Evolutionary conservation across 2,329 filamentous ascomycete species (phyloP).

Genomic region (Alternaria panax): DNA sequence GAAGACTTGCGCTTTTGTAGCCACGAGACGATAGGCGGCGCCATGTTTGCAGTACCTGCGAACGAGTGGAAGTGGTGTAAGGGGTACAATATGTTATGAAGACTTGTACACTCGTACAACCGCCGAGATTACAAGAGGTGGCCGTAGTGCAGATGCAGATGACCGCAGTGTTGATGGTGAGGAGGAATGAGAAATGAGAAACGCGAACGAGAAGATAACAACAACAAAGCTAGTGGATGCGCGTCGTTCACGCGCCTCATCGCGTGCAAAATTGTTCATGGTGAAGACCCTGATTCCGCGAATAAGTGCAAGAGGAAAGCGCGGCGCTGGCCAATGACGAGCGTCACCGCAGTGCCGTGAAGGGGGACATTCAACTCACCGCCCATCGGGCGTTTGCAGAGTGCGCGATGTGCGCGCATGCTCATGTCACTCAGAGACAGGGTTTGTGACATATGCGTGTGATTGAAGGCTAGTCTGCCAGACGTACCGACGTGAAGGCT

Average conservation of each 20-base stretch:
- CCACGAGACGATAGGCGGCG: not conserved
- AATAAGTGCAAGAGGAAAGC: not conserved
- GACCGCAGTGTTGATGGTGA: not conserved
- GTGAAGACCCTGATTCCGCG: not conserved
- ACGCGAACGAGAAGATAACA: not conserved
- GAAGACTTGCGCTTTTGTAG: constrained; percentile 10
- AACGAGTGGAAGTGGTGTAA: not conserved
- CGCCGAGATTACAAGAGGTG: not conserved
- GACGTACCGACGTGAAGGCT: not conserved
- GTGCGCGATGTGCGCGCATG: not conserved
- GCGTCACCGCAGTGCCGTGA: not conserved
- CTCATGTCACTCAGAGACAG: not conserved
- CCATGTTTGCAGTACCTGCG: not conserved
- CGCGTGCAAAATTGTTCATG: not conserved
- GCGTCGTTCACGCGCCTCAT: not conserved
- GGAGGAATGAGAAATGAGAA: not conserved
- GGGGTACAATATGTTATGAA: not conserved
- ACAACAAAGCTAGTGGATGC: not conserved
- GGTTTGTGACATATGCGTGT: not conserved
- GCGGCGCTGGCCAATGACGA: not conserved
- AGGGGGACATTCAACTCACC: constrained; percentile 4
- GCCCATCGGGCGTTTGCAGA: constrained; percentile 2
- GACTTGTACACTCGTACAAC: not conserved
- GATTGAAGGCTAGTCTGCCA: not conserved
- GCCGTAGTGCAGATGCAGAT: not conserved